These are phyloP conservation scores for Ceratobasidium sp. DNA, from an alignment of 1,284 basidiomycete species.

Conservation along the genomic window DNA sequence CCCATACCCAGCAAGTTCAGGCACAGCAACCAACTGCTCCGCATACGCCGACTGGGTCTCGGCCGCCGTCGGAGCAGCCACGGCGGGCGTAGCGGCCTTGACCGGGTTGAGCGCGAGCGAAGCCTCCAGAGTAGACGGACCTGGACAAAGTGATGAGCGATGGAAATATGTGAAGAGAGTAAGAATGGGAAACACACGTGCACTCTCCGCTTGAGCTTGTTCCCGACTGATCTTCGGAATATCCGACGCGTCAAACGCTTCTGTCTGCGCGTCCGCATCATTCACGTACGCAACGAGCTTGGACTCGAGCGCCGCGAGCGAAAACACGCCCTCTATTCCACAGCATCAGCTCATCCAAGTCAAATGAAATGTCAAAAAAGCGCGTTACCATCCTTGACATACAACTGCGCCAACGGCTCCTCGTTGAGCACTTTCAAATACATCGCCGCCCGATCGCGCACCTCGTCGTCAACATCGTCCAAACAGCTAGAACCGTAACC, in stretches of 20 bases:
- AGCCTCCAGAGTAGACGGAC: conserved; percentile 85
- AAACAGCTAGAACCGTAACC: conserved; percentile 74
- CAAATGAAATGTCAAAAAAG: conserved; percentile 18
- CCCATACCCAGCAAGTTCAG: conserved; percentile 90
- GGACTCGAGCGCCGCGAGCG: conserved; percentile 85
- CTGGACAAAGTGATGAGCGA: conserved; percentile 58
- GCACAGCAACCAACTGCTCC: conserved; percentile 86
- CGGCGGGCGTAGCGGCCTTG: conserved; percentile 68
- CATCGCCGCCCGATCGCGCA: conserved; percentile 96
- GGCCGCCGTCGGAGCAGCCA: conserved; percentile 74
- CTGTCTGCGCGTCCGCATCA: conserved; percentile 73
- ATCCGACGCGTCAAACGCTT: conserved; percentile 83
- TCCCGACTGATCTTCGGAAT: conserved; percentile 92
- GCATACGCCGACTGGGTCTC: conserved; percentile 89
- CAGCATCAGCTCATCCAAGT: background rate
- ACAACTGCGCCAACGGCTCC: conserved; percentile 82
- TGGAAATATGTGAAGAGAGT: background rate
- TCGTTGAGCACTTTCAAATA: conserved; percentile 90
- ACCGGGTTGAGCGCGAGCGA: conserved; percentile 73
- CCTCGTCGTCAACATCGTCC: conserved; percentile 99
- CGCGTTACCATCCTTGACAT: conserved; percentile 89
- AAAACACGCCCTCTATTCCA: conserved; percentile 86
- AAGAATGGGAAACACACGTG: conserved; percentile 68
- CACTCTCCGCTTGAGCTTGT: conserved; percentile 87
- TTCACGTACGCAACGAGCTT: conserved; percentile 92